phyloP scores from a whole-genome alignment of 2,329 filamentous ascomycete species.

The Exophiala mesophila region DNA sequence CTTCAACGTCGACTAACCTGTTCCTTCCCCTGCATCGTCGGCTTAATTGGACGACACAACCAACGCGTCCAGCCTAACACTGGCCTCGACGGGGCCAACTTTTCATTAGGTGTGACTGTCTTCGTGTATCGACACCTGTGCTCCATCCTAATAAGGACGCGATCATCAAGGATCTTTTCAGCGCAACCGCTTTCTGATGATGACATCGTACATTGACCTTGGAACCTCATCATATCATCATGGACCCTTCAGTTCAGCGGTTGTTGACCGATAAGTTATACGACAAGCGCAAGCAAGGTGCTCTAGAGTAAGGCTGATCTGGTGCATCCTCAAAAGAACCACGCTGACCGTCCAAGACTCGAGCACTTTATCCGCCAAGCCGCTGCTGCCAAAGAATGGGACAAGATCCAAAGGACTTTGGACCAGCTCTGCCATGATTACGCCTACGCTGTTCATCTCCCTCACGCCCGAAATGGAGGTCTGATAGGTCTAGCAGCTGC shows the following conservation, averaged over 20 bases:
- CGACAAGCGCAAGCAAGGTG: conserved; percentile 93
- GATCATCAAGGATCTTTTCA: background rate
- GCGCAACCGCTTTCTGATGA: conserved; percentile 11
- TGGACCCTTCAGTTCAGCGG: conserved; percentile 87
- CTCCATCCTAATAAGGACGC: background rate
- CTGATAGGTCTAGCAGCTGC: conserved; percentile 93
- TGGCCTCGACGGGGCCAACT: too few relatives aligned
- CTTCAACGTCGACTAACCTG: too few relatives aligned
- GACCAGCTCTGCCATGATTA: conserved; percentile 97
- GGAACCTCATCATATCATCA: conserved; percentile 35
- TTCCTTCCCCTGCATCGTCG: too few relatives aligned
- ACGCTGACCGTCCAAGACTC: conserved; percentile 55
- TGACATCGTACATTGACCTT: conserved; percentile 8
- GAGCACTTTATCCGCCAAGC: conserved; percentile 87
- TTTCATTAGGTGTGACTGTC: too few relatives aligned
- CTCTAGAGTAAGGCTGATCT: conserved; percentile 66
- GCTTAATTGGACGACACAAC: too few relatives aligned
- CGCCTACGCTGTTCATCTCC: conserved; percentile 94
- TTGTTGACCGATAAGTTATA: conserved; percentile 97
- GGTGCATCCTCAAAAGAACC: too few relatives aligned
- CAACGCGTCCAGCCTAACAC: too few relatives aligned
- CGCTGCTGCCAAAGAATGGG: conserved; percentile 68
- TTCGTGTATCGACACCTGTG: too few relatives aligned
- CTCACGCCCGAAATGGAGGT: conserved; percentile 92
- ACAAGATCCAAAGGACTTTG: conserved; percentile 78